Evolutionary conservation across 2,329 filamentous ascomycete genomes (phyloP).

Genomic region (Rhytidhysteron rufulum): DNA sequence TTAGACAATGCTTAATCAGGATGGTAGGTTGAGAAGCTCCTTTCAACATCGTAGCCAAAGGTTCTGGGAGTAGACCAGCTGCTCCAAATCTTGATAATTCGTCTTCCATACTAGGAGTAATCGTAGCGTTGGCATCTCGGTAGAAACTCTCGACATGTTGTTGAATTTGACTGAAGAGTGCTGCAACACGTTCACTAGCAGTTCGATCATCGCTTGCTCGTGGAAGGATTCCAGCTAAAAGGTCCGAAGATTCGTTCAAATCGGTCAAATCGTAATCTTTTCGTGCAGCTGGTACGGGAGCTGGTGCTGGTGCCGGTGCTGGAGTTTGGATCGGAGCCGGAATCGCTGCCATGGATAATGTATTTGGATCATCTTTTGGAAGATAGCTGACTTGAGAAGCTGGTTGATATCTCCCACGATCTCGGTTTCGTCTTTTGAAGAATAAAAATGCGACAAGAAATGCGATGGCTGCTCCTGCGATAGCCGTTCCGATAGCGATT

Average conservation of each 20-base stretch:
- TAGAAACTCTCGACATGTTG: conserved; percentile 29
- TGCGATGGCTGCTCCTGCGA: conserved; percentile 26
- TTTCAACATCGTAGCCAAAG: conserved; percentile 24
- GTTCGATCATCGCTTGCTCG: conserved; percentile 18
- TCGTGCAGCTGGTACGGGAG: background rate
- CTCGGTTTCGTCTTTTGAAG: conserved; percentile 20
- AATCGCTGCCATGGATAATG: conserved; percentile 22
- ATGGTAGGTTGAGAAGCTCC: conserved; percentile 20
- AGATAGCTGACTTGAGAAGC: conserved; percentile 21
- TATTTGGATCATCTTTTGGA: conserved; percentile 21
- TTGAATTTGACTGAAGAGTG: conserved; percentile 24
- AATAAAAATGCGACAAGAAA: conserved; percentile 24
- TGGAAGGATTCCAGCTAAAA: conserved; percentile 20
- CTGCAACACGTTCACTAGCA: conserved; percentile 15
- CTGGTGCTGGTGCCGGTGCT: conserved; percentile 4
- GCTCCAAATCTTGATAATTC: conserved; percentile 24
- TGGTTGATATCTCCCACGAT: conserved; percentile 15
- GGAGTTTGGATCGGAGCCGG: conserved; percentile 2
- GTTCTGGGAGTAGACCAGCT: conserved; percentile 7
- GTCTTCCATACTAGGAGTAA: conserved; percentile 28
- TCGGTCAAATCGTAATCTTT: conserved; percentile 5
- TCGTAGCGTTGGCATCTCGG: conserved; percentile 30
- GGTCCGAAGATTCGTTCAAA: conserved; percentile 10
- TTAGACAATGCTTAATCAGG: conserved; percentile 28
- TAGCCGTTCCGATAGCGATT: conserved; percentile 12